Evolutionary conservation across 176 grass and related monocot species (phyloP).

Genomic region (Oryza officinalis): DNA sequence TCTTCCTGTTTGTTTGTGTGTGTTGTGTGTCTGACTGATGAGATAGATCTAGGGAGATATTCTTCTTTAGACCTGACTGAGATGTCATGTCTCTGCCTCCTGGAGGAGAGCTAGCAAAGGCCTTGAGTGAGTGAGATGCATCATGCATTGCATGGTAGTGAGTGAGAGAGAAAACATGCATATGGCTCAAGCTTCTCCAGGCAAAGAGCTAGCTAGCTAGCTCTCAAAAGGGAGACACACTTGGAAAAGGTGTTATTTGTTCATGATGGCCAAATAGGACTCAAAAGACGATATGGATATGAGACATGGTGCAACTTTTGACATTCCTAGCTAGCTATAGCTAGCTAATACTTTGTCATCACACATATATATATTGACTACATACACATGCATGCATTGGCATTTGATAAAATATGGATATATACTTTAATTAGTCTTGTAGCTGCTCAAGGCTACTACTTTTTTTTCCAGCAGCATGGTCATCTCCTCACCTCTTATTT

Average conservation of each 20-base stretch:
- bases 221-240: constrained; percentile 28
- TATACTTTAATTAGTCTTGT: not conserved
- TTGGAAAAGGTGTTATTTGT: constrained; percentile 22
- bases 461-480: not conserved
- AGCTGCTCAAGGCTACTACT: too few relatives aligned
- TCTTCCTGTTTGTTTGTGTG: not conserved
- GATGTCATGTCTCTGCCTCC: constrained; percentile 40
- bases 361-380: not conserved
- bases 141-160: not conserved
- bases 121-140: not conserved
- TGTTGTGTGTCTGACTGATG: constrained; percentile 3
- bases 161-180: not conserved
- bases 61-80: constrained; percentile 31
- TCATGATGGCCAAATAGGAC: constrained; percentile 4
- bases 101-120: constrained; percentile 2
- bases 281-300: constrained; percentile 27
- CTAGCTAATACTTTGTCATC: not conserved
- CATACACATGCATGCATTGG: not conserved
- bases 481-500: not conserved
- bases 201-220: not conserved
- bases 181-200: constrained; percentile 12
- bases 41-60: constrained; percentile 17
- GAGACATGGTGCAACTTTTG: constrained; percentile 41
- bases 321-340: not conserved
- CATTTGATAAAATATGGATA: not conserved